Percentiles rank a stretch among this genome's conserved stretches.
Conservation (phyloP, 805 yeast genomes). For the Saccharomycopsis fermentans region DNA sequence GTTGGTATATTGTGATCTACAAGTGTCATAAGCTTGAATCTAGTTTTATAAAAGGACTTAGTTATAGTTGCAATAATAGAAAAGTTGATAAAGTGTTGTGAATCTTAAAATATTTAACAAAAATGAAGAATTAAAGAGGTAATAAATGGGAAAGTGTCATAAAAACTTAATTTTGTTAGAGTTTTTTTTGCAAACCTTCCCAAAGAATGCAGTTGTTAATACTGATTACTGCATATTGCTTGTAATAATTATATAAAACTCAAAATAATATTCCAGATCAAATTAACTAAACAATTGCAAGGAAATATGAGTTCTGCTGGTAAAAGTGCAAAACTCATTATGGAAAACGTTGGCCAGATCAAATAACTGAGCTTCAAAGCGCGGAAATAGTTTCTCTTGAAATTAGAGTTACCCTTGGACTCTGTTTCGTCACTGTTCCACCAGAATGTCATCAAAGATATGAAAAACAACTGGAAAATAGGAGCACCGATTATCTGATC, state of each 20-base stretch:
- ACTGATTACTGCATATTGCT: too few species aligned
- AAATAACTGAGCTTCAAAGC: conserved; percentile 43
- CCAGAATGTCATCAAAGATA: conserved; percentile 43
- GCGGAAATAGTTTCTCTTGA: conserved; percentile 33
- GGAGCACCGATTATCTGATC: conserved; percentile 52
- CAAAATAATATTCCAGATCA: conserved; percentile 46
- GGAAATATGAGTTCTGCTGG: conserved; percentile 46
- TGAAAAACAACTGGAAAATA: conserved; percentile 41
- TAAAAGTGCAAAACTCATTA: conserved; percentile 38
- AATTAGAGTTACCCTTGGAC: conserved; percentile 18
- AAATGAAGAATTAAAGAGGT: too few species aligned
- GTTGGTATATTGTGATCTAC: too few species aligned
- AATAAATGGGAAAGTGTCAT: too few species aligned
- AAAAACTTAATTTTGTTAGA: too few species aligned
- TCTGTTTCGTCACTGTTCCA: conserved; percentile 32
- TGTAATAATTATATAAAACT: conserved; percentile 27
- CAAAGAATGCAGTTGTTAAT: background rate
- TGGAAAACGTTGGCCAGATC: conserved; percentile 51
- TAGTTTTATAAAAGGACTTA: too few species aligned
- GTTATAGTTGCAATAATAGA: too few species aligned
- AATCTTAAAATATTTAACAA: too few species aligned
- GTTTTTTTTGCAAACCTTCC: background rate
- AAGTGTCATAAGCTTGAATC: too few species aligned
- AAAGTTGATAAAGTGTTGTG: too few species aligned
- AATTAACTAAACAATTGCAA: conserved; percentile 44